Evolutionary conservation across 139 green algal genomes (phyloP).

Genomic region (Volvox africanus): DNA sequence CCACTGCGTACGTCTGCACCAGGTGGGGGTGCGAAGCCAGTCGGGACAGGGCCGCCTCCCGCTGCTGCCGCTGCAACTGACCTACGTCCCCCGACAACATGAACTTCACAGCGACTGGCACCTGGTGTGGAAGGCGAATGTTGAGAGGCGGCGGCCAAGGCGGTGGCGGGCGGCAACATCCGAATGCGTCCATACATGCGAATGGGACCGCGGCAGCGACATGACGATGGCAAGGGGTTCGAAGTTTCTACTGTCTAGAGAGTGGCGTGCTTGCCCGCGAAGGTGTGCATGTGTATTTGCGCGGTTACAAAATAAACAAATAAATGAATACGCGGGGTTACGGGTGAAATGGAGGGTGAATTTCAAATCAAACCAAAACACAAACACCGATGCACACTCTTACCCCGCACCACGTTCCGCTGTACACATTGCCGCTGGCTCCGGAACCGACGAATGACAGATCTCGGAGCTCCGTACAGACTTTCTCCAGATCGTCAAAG

Average conservation of each 20-base stretch:
- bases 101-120: slow-evolving; percentile 47
- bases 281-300: too few relatives aligned
- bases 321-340: too few relatives aligned
- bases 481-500: slow-evolving; percentile 26
- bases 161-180: too few relatives aligned
- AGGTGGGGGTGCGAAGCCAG: slow-evolving; percentile 42
- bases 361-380: too few relatives aligned
- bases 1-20: slow-evolving; percentile 44
- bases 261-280: too few relatives aligned
- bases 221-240: too few relatives aligned
- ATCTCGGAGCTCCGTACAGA: slow-evolving; percentile 17
- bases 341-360: too few relatives aligned
- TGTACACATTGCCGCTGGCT: slow-evolving; percentile 46
- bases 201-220: too few relatives aligned
- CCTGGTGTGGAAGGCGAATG: neutral
- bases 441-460: slow-evolving; percentile 41
- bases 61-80: slow-evolving; percentile 37
- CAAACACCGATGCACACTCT: neutral
- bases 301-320: too few relatives aligned
- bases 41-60: slow-evolving; percentile 31
- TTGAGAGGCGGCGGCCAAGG: too few relatives aligned
- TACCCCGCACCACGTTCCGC: slow-evolving; percentile 41
- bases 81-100: slow-evolving; percentile 19
- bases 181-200: too few relatives aligned
- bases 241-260: too few relatives aligned